phyloP scores from a whole-genome alignment of 495 filamentous ascomycete genomes.

The Trichoderma gamsii region DNA sequence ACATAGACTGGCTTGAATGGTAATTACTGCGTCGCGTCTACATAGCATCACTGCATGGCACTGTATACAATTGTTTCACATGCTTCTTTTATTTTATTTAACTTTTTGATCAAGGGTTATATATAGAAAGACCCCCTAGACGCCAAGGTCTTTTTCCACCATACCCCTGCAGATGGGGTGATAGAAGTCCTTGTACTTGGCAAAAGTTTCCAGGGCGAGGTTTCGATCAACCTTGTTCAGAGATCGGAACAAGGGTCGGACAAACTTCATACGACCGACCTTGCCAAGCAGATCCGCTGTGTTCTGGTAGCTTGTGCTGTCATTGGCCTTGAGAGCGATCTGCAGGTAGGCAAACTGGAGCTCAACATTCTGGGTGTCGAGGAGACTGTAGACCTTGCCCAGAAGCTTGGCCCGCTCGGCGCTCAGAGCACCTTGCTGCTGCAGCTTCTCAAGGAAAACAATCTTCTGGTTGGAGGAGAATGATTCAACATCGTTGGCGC shows the following conservation, averaged over 20 bases:
- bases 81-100: not conserved
- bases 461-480: constrained; percentile 82
- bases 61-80: not conserved
- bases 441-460: constrained; percentile 77
- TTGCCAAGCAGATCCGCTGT: constrained; percentile 68
- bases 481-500: constrained; percentile 56
- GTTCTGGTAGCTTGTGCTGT: constrained; percentile 56
- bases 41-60: not conserved
- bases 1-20: constrained; percentile 14
- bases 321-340: constrained; percentile 69
- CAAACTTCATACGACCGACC: constrained; percentile 96
- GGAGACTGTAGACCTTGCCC: constrained; percentile 64
- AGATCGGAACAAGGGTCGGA: constrained; percentile 71
- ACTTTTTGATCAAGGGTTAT: not conserved
- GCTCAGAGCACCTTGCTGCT: constrained; percentile 53
- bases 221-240: constrained; percentile 66
- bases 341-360: constrained; percentile 70
- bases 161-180: constrained; percentile 84
- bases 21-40: not conserved
- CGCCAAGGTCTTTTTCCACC: constrained; percentile 74
- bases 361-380: constrained; percentile 72
- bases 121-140: constrained; percentile 17
- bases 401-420: constrained; percentile 58
- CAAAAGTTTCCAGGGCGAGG: constrained; percentile 74
- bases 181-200: constrained; percentile 85